phyloP scores from a whole-genome alignment of 176 grass and related monocot species.

The Zoysia pacifica region DNA sequence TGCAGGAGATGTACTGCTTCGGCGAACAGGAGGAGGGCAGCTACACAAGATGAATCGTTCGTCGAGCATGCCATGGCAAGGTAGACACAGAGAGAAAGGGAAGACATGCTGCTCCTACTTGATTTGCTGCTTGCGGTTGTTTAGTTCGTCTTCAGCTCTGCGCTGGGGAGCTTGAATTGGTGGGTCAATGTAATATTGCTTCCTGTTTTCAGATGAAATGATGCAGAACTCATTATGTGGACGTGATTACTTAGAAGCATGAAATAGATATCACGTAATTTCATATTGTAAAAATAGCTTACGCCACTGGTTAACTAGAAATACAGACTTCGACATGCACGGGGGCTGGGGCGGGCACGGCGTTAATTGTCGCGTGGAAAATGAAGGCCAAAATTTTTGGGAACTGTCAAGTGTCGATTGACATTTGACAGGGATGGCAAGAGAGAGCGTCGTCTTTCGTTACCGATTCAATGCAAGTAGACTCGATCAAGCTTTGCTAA shows the following conservation, averaged over 20 bases:
- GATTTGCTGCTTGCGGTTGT: constrained; percentile 25
- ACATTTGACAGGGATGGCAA: background rate
- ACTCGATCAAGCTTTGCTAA: constrained; percentile 15
- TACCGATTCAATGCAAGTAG: background rate
- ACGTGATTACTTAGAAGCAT: background rate
- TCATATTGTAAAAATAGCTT: background rate
- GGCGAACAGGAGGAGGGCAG: constrained; percentile 63
- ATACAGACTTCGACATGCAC: background rate
- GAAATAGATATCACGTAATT: no score
- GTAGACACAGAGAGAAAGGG: no score
- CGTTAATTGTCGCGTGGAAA: background rate
- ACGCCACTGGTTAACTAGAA: background rate
- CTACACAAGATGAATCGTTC: constrained; percentile 19
- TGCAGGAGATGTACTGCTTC: constrained; percentile 57
- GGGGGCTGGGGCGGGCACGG: background rate
- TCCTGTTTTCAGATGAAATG: constrained; percentile 16
- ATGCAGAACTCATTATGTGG: constrained; percentile 6
- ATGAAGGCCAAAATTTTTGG: background rate
- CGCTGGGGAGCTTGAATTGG: constrained; percentile 9
- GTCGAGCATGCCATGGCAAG: no score
- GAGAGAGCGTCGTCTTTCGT: background rate
- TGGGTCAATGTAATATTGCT: background rate
- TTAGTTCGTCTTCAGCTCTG: background rate
- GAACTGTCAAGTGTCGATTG: background rate
- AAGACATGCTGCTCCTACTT: background rate